Conservation (phyloP, 2,329 filamentous ascomycete species). For the Aspergillus carbonarius region DNA sequence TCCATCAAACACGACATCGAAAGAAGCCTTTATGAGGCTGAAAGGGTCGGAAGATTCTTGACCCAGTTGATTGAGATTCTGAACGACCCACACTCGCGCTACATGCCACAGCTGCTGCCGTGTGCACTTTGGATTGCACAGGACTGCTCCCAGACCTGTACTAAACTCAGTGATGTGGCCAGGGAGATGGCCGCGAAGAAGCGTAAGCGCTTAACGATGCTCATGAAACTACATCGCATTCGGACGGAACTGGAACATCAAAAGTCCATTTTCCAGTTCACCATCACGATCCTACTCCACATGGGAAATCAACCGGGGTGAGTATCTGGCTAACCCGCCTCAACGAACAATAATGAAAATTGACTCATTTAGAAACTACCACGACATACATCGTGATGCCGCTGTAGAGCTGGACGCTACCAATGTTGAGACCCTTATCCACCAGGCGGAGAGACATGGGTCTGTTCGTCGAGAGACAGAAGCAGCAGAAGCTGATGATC, state of each 20-base stretch:
- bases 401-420: neutral
- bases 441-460: neutral
- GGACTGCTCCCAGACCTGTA: neutral
- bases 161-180: neutral
- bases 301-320: neutral
- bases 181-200: neutral
- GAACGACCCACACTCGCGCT: neutral
- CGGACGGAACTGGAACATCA: neutral
- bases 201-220: neutral
- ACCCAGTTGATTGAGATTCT: neutral
- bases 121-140: neutral
- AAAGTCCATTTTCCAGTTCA: neutral
- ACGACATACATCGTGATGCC: neutral
- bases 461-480: neutral
- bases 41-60: neutral
- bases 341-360: neutral
- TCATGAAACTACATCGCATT: neutral
- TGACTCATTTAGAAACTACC: neutral
- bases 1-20: neutral
- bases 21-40: neutral
- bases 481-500: neutral
- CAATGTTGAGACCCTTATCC: neutral
- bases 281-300: neutral
- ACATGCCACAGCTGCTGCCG: neutral
- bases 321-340: neutral